phyloP scores from a whole-genome alignment of 306 rosid species.

The Casuarina glauca region DNA sequence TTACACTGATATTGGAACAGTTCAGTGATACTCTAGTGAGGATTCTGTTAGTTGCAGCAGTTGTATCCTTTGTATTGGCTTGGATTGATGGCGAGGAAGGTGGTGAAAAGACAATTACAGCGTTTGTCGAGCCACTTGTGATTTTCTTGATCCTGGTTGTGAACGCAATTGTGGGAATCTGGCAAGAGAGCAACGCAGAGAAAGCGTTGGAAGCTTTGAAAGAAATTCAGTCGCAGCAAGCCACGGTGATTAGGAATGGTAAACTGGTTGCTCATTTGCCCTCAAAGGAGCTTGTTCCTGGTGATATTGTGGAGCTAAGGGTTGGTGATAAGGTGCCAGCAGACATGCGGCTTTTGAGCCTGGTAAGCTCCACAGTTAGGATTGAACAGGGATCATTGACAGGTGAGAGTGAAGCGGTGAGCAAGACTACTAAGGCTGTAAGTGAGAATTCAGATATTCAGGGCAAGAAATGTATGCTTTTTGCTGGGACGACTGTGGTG shows the following conservation, averaged over 20 bases:
- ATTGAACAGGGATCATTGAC: slow-evolving; percentile 59
- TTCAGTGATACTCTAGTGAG: slow-evolving; percentile 85
- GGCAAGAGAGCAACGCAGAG: slow-evolving; percentile 98
- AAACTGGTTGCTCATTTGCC: slow-evolving; percentile 39
- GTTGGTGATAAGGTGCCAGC: slow-evolving; percentile 66
- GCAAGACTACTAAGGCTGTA: slow-evolving; percentile 41
- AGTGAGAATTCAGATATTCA: slow-evolving; percentile 48
- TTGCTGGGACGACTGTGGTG: slow-evolving; percentile 72
- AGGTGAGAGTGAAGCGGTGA: slow-evolving; percentile 62
- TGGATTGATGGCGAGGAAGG: slow-evolving; percentile 80
- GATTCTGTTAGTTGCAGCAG: slow-evolving; percentile 81
- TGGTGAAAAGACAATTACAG: slow-evolving; percentile 46
- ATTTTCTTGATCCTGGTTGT: slow-evolving; percentile 51
- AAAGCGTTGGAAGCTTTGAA: slow-evolving; percentile 88
- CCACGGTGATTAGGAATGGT: slow-evolving; percentile 56
- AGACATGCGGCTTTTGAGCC: slow-evolving; percentile 52
- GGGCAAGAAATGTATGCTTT: slow-evolving; percentile 56
- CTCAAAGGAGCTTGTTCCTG: slow-evolving; percentile 84
- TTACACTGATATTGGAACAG: slow-evolving; percentile 66
- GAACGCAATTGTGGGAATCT: slow-evolving; percentile 74
- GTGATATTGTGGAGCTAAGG: slow-evolving; percentile 56
- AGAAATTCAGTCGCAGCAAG: slow-evolving; percentile 90
- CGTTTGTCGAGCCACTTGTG: slow-evolving; percentile 61
- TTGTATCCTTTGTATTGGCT: slow-evolving; percentile 79
- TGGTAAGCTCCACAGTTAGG: slow-evolving; percentile 54